These are phyloP conservation scores for Metschnikowia picachoensis DNA, from an alignment of 805 yeast species.

Conservation along the genomic window DNA sequence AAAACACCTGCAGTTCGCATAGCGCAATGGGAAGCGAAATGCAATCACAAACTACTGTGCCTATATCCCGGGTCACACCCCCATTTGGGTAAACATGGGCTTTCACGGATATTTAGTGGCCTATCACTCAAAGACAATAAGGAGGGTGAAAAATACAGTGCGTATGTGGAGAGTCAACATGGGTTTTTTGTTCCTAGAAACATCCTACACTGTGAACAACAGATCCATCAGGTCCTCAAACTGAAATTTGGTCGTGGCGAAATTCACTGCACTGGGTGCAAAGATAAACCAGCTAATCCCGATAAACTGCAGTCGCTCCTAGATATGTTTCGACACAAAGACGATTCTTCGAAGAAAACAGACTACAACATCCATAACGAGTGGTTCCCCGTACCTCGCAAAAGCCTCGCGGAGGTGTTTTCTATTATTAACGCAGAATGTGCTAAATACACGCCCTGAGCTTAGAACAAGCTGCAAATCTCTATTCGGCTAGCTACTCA, in stretches of 20 bases:
- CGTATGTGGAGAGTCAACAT: conserved; percentile 20
- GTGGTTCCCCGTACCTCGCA: conserved; percentile 54
- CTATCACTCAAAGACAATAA: conserved; percentile 5
- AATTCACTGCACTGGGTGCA: conserved; percentile 47
- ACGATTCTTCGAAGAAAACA: not conserved
- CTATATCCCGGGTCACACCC: conserved; percentile 30
- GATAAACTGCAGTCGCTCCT: conserved; percentile 3
- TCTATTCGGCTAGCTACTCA: no score
- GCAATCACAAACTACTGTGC: conserved; percentile 43
- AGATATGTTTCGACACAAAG: conserved; percentile 7
- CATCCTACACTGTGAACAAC: conserved; percentile 37
- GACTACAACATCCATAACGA: conserved; percentile 45
- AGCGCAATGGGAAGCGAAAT: conserved; percentile 50
- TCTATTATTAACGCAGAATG: conserved; percentile 15
- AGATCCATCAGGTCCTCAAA: conserved; percentile 39
- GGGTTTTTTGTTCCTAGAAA: conserved; percentile 35
- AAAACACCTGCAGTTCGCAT: conserved; percentile 40
- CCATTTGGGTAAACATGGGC: conserved; percentile 4
- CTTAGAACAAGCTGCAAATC: no score
- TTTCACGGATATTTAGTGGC: conserved; percentile 3
- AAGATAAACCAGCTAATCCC: conserved; percentile 1
- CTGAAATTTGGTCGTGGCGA: conserved; percentile 45
- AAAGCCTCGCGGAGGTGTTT: conserved; percentile 13
- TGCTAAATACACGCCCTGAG: conserved; percentile 5
- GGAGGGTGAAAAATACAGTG: not conserved